Evolutionary conservation across 2,329 filamentous ascomycete genomes (phyloP).

Genomic region (Hymenoscyphus scutula): DNA sequence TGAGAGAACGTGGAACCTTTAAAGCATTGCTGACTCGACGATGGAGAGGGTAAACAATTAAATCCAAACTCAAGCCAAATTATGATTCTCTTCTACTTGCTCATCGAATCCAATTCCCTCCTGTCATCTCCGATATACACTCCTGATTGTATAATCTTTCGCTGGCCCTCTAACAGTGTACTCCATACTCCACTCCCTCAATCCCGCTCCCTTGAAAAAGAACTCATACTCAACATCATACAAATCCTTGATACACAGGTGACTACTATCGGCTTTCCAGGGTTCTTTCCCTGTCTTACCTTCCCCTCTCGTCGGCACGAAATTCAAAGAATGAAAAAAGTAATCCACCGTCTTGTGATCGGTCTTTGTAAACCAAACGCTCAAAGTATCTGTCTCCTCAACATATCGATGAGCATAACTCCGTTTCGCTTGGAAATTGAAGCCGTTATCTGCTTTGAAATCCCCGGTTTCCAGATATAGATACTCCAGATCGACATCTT

Average conservation of each 20-base stretch:
- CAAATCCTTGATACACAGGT: slow-evolving; percentile 69
- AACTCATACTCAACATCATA: slow-evolving; percentile 72
- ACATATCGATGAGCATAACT: slow-evolving; percentile 73
- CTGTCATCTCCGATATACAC: slow-evolving; percentile 43
- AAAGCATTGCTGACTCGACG: too few relatives aligned
- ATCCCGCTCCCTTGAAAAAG: slow-evolving; percentile 53
- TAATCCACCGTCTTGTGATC: slow-evolving; percentile 65
- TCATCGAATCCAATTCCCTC: background rate
- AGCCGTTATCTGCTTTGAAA: slow-evolving; percentile 52
- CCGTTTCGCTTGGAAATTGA: slow-evolving; percentile 31
- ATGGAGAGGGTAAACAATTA: too few relatives aligned
- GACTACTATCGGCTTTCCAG: slow-evolving; percentile 64
- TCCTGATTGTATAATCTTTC: slow-evolving; percentile 67
- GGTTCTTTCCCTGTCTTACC: slow-evolving; percentile 16
- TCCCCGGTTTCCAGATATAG: slow-evolving; percentile 67
- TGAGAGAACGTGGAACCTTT: too few relatives aligned
- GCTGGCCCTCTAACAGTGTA: slow-evolving; percentile 69
- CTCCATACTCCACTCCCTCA: slow-evolving; percentile 57
- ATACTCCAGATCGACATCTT: slow-evolving; percentile 50
- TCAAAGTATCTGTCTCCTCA: slow-evolving; percentile 56
- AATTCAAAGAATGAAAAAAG: slow-evolving; percentile 72
- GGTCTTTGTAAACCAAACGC: slow-evolving; percentile 70
- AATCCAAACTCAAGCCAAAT: too few relatives aligned
- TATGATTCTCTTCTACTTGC: background rate
- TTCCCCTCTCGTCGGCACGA: slow-evolving; percentile 41